Base-by-base conservation (phyloP, 805 yeast genomes). In the Candida pini region DNA sequence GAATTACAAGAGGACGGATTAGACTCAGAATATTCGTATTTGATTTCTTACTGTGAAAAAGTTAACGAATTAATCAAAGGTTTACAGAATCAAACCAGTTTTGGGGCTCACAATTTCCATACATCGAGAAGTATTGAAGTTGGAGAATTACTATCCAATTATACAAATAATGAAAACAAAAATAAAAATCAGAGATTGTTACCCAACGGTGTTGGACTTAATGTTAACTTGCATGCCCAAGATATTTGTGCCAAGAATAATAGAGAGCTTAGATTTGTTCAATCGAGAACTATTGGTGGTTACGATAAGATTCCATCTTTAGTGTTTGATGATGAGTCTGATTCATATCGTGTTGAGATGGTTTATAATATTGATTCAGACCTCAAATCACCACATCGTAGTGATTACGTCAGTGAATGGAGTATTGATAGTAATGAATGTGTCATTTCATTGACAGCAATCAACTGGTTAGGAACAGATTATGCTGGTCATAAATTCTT, bases 161-260 rank as follows among this genome's bases (percentile, higher is more conserved):
- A 43, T 31, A 20, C 28, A 12, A 18, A 18, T 3, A 38, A 26
- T n/a, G 54, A 47, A 33, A 15, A 28, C 12, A n/a, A 28, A 8
- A 41, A 41, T 30, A 19, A 26, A 5, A 35, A 37, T n/a, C 10
- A 27, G n/a, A 56, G 65, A 45, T 47, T 62, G 21, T 55, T 72
- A 39, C 78, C 78, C 30, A 41, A 58, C 31, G 68, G 69, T 28
- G 64, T 63, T 33, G 76, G 76, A 38, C 38, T 71, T 34, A 71
- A 67, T 43, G 67, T 72, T 31, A 72, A 72, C 49, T 56, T 68
- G 46, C 44, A 38, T 14, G 44, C 62, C 4, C 30, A 43, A 16
- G 44, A 45, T 3, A 41, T 46, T 5, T 73, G 78, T 54, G 36
- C 48, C 25, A 54, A 56, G 38, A 74, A 75, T 34, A 16, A 24